Base-by-base conservation (phyloP, 257 asterid genomes). In the Plectranthus barbatus region DNA sequence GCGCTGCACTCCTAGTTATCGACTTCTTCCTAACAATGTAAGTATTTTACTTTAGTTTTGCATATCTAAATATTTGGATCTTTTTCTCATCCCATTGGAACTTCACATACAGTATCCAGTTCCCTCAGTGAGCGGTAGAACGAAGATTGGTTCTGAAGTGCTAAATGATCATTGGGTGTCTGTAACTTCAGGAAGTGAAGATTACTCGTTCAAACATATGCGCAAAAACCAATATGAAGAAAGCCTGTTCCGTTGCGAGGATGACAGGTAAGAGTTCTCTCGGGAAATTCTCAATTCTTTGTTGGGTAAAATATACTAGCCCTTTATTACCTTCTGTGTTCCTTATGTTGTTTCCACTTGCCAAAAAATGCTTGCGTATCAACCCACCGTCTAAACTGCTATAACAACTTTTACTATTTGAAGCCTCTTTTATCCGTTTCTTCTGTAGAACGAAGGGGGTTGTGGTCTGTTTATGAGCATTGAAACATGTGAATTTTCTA, bases 171-270 rank as follows among this genome's bases (percentile, higher is more conserved):
- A 73, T 31, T 93, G 97, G 99, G 99, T 93, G 64, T 90, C 99
- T 0, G 99, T 93, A 52, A 93, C 99, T 64, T 93, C 96, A 49
- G 99, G 99, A 61, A 93, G 97, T 74, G 99, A 93, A 70, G 97
- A 90, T 83, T 90, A 87, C 79, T 87, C 99, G 12, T 90, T 87
- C 81, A 93, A 93, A 77, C 97, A 93, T 76, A 87, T 93, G 97
- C 90, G 95, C 58, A 93, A 86, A 76, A 93, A 93, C 79, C 99
- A 93, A 77, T 93, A 93, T 66, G 99, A 90, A 79, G 97, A 93
- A 71, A 93, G 97, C 80, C 79, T 93, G 86, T 93, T 90, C 72
- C 86, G 95, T 26, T 93, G 99, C 52, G 97, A 90, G 79, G 99
- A 93, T 52, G 99, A 93, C 81, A 84, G 97, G 99, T 90, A 54